phyloP scores from a whole-genome alignment of 2,329 filamentous ascomycete genomes.

The Cercospora sp. region DNA sequence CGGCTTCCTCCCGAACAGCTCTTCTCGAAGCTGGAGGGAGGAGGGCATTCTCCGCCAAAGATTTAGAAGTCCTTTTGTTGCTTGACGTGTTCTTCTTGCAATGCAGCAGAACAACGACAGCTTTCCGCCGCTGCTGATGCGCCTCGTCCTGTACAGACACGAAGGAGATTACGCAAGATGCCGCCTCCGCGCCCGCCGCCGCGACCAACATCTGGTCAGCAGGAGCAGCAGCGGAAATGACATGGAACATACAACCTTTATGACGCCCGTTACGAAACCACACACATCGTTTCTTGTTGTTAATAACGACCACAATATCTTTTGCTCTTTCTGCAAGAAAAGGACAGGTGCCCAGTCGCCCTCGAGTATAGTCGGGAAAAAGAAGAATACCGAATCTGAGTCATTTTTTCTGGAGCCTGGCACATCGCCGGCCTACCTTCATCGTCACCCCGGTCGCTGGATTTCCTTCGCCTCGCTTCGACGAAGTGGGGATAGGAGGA shows the following conservation, averaged over 20 bases:
- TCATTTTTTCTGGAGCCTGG: background rate
- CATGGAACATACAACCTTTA: background rate
- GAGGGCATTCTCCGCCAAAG: slow-evolving; percentile 5
- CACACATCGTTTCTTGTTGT: background rate
- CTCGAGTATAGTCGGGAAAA: background rate
- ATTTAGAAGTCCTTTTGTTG: slow-evolving; percentile 6
- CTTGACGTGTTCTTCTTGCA: background rate
- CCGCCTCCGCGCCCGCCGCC: background rate
- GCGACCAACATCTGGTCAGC: background rate
- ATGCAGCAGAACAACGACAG: background rate
- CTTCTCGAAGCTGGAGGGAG: slow-evolving; percentile 32
- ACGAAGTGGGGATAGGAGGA: background rate
- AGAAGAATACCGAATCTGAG: background rate
- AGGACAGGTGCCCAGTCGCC: background rate
- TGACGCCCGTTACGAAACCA: background rate
- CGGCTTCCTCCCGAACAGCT: slow-evolving; percentile 51
- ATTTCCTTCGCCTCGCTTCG: background rate
- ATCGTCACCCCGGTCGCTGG: background rate
- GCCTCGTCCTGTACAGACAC: background rate
- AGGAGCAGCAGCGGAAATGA: background rate
- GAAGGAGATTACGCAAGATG: background rate
- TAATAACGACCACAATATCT: background rate
- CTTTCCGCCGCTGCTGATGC: background rate
- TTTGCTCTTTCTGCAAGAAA: background rate
- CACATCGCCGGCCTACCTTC: background rate